Evolutionary conservation across 2,329 filamentous ascomycete genomes (phyloP), one percentile per base, ranked within the genome.

Genomic region (Colletotrichum sp.): DNA sequence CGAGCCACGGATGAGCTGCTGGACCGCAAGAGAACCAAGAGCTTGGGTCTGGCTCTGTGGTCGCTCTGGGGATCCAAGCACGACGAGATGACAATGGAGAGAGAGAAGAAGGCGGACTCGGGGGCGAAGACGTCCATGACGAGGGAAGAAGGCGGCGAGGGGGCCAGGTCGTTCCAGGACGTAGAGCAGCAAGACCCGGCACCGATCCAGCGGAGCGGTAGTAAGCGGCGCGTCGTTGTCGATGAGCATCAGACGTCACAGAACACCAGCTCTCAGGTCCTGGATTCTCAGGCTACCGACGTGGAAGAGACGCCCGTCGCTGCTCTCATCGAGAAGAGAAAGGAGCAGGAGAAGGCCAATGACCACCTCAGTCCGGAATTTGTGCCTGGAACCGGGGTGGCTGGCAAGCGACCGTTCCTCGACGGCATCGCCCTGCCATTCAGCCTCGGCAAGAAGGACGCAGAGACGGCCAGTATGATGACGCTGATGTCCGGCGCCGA

Each of bases 11-110:
- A 87, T 75, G 85, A 86, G 66, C 78, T 86, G 78, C 83, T 87
- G n/a, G 88, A 89, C 76, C 88, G 87, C 79, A 89, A 89, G 81
- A 92, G 88, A 83, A 89, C 85, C 78, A 93, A 91, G 87, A 96
- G 94, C 78, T 91, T 94, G 84, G 95, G 94, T 9, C 87, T 98
- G 83, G 91, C 93, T 4, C 86, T 98, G 78, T 98, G 96, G 96
- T 94, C 92, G 65, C 88, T 93, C 2, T 97, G 96, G 94, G 96
- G 95, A 16, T 96, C 94, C 61, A 97, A 94, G 82, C 95, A 98
- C 81, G 97, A 98, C 81, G 91, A 96, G 83, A 89, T 89, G 76
- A 94, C 94, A 0, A 89, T 97, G 5, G 86, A 88, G 62, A 86
- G 91, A 5, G 91, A 93, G 81, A 83, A 89, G 68, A 87, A 89